Base-by-base conservation (phyloP, 352 stramenopile genomes). In the Lagenidium giganteum region DNA sequence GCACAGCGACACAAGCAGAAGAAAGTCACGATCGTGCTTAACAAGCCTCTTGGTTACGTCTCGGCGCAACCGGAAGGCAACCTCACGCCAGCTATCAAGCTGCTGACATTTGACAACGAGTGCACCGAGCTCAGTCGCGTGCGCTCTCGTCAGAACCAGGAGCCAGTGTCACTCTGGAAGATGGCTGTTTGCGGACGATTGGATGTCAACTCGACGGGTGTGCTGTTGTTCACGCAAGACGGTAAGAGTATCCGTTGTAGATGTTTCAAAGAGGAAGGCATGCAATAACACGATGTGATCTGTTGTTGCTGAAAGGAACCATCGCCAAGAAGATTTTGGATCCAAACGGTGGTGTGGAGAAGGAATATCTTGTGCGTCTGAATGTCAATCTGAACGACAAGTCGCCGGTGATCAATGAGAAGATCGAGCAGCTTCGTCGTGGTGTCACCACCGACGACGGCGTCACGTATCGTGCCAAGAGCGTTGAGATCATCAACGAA, bases 361-460 rank as follows among this genome's bases (percentile, higher is more conserved):
- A 93, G 47, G 81, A 93, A 51, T 93, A 93, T 43, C 68, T 91
- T 18, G 76, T 93, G 24, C 78, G 79, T 16, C 76, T 93, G 1
- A 60, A 88, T 37, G 35, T 72, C 9, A 60, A 70, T 18, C 42
- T 87, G 30, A 68, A 83, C 30, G 64, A 78, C 1, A 26, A 60
- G 9, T 67, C 53, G 8, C 50, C 55, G 9, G 44, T 62, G 5
- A 54, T 80, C 12, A 49, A 55, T 23, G 33, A 30, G 24, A 67
- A 69, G 41, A 14, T 86, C 13, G 42, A 67, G 12, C 44, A 59
- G 38, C 55, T 92, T 20, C 77, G 70, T 2, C 45, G 47, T 1
- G 80, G 80, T 25, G 61, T 93, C 23, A 85, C 73, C 0, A 67
- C 58, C 13, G 54, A 64, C 4, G 74, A 86, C 12, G 70, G 67